Percentiles rank a stretch among this genome's conserved stretches.
These are phyloP conservation scores for Colletotrichum orbiculare DNA, from an alignment of 2,329 filamentous ascomycete genomes.

Conservation along the genomic window DNA sequence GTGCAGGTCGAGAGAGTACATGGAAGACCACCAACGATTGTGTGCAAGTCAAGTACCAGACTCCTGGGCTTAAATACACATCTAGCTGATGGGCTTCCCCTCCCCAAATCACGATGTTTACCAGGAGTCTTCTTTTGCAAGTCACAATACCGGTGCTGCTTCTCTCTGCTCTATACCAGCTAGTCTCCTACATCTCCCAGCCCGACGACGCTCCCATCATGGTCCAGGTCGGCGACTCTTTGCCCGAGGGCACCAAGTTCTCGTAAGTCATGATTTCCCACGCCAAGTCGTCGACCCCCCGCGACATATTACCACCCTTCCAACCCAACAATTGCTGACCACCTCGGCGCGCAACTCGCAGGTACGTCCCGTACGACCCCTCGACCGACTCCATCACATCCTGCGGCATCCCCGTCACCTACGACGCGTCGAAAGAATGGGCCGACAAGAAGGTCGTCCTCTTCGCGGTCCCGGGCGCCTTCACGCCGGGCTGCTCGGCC, in stretches of 20 bases:
- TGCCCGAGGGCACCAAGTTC: slow-evolving; percentile 85
- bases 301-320: background rate
- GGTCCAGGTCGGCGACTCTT: slow-evolving; percentile 81
- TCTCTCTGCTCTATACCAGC: background rate
- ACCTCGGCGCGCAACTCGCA: slow-evolving; percentile 72
- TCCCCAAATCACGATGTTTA: background rate
- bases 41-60: background rate
- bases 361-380: slow-evolving; percentile 80
- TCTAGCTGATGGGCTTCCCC: background rate
- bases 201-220: background rate
- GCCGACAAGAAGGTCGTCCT: slow-evolving; percentile 66
- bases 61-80: background rate
- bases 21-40: background rate
- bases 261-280: slow-evolving; percentile 48
- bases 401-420: slow-evolving; percentile 82
- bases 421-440: slow-evolving; percentile 74
- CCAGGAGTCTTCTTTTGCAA: background rate
- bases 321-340: background rate
- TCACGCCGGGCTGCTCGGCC: slow-evolving; percentile 87
- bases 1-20: background rate
- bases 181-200: background rate
- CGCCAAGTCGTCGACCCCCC: too few relatives aligned
- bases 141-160: background rate
- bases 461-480: slow-evolving; percentile 74
- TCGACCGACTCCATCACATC: slow-evolving; percentile 75